Base-by-base conservation (phyloP, 441 rosid species). In the Mallotus japonicus region DNA sequence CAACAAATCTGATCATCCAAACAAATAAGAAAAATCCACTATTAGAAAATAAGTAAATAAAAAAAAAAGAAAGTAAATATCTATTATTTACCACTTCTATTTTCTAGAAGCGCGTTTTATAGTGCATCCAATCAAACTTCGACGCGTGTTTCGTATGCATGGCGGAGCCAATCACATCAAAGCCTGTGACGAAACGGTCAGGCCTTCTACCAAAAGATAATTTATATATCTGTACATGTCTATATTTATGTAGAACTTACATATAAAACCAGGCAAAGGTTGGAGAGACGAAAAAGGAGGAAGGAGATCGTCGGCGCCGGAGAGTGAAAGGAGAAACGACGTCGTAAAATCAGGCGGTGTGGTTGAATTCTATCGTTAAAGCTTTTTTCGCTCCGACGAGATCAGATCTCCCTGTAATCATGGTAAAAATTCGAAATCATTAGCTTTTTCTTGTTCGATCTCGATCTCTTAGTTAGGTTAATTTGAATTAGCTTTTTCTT, bases 391-490 rank as follows among this genome's bases (percentile, higher is more conserved):
- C 65, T 81, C 47, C 65, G 3, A 14, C 67, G 74, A 47, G 67
- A 75, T 79, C 79, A 47, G 67, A 75, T 79, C 79, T 73, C 81
- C 71, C 77, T 11, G 42, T 28, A 70, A 74, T 50, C 81, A 85
- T 83, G 88, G 88, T 87, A 78, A 63, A 3, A 32, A 69, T 53
- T 44, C 6, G 8, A 42, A 62, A 20, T 67, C 2, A 37, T 40
- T 16, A 16, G 61, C 24, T 62, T 2, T 53, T 49, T 19, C 8
- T 42, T 40, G 10, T 34, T 58, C 10, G 44, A 46, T 24, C 59
- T 6, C 3, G 14, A 65, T 44, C 8, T 9, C 15, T 49, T 56
- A 9, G 11, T 28, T 28, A 28, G 32, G 32, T 28, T 28, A 28
- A 28, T 76, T 67, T 19, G 47, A 58, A 67, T 8, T 46, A 20